A percentile compares a stretch with the other conserved stretches of the same genome.
These are phyloP conservation scores for Andrographis paniculata DNA, from an alignment of 305 asterid species.

Conservation along the genomic window DNA sequence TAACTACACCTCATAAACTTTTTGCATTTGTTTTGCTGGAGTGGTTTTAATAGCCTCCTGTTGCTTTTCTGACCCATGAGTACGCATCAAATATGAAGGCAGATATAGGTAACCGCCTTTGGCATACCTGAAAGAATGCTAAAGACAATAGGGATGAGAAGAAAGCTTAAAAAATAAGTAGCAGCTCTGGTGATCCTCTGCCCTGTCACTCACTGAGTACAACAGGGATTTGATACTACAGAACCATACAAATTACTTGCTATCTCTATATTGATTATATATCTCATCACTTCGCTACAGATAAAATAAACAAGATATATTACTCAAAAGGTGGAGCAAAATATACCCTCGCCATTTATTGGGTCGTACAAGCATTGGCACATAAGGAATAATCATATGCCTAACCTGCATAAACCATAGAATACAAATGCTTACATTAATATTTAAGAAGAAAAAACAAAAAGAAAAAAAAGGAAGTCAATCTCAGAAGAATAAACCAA, in stretches of 20 bases:
- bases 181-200: constrained; percentile 13
- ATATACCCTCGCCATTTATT: constrained; percentile 85
- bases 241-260: constrained; percentile 4
- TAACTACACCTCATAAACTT: constrained; percentile 66
- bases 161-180: neutral
- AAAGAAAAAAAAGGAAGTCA: neutral
- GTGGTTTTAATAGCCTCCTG: constrained; percentile 60
- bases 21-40: constrained; percentile 66
- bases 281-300: constrained; percentile 1
- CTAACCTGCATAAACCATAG: constrained; percentile 49
- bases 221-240: constrained; percentile 7
- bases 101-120: constrained; percentile 89
- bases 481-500: neutral
- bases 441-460: constrained; percentile 6
- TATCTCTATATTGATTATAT: constrained; percentile 5
- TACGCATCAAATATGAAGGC: constrained; percentile 92
- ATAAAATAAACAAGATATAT: constrained; percentile 10
- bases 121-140: constrained; percentile 55
- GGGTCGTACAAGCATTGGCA: constrained; percentile 97
- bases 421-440: neutral
- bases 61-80: constrained; percentile 78
- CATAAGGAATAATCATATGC: constrained; percentile 72
- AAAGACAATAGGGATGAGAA: constrained; percentile 16
- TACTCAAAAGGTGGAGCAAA: constrained; percentile 7
- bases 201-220: constrained; percentile 6